Conservation (phyloP, 208 protist genomes). For the Wallacemonas rigidus region DNA sequence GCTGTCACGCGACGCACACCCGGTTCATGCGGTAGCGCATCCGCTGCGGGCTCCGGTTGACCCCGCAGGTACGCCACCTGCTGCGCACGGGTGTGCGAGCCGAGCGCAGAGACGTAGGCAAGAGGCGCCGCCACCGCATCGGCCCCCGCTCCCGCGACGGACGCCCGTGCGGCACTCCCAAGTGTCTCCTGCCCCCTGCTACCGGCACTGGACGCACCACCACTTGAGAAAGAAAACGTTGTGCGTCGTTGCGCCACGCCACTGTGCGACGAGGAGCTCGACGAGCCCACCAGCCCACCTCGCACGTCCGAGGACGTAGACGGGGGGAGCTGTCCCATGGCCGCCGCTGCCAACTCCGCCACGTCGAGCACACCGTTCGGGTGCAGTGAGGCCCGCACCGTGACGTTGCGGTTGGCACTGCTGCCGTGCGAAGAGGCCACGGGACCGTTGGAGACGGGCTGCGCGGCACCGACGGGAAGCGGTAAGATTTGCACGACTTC, state of each 20-base stretch:
- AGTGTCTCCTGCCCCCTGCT: conserved; percentile 18
- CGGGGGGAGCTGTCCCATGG: too few species aligned
- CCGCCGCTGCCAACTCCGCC: conserved; percentile 27
- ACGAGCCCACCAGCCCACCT: conserved; percentile 23
- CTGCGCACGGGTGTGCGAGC: conserved; percentile 35
- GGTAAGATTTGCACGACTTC: conserved; percentile 79
- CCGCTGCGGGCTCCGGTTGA: not conserved
- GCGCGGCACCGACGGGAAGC: conserved; percentile 22
- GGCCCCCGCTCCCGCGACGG: too few species aligned
- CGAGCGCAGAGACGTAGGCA: conserved; percentile 49
- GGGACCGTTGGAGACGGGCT: not conserved
- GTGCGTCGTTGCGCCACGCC: conserved; percentile 46
- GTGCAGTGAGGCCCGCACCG: conserved; percentile 46
- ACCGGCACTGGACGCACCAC: not conserved
- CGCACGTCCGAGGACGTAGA: not conserved
- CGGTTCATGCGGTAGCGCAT: conserved; percentile 35
- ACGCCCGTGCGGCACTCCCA: too few species aligned
- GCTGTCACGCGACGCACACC: conserved; percentile 38
- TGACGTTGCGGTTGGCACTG: conserved; percentile 30
- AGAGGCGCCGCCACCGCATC: conserved; percentile 24
- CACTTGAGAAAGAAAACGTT: conserved; percentile 47
- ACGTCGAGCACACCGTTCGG: conserved; percentile 65
- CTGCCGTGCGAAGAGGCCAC: not conserved
- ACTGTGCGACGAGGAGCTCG: conserved; percentile 51
- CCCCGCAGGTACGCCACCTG: conserved; percentile 47